Conservation (phyloP, 73 alveolate species). For the Tetrahymena malaccensis region DNA sequence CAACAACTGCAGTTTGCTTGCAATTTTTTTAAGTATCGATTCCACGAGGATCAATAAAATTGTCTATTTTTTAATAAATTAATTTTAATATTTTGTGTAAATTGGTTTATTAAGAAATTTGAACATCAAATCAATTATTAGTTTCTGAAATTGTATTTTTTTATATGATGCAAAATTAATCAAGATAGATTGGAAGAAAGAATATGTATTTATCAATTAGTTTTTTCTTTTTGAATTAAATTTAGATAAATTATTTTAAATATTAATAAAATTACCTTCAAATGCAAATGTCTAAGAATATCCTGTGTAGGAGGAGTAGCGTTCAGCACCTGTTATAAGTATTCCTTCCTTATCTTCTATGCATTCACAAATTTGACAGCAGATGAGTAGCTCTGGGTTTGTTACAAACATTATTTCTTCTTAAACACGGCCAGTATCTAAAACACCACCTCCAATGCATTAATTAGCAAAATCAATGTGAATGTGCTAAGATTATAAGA, state of each 20-base stretch:
- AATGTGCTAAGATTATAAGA: background rate
- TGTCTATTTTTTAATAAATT: slow-evolving; percentile 37
- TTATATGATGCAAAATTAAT: no score
- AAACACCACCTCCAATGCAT: slow-evolving; percentile 78
- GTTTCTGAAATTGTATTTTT: no score
- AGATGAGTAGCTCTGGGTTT: slow-evolving; percentile 60
- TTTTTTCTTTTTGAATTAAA: background rate
- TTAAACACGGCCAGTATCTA: slow-evolving; percentile 61
- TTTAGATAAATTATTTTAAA: background rate
- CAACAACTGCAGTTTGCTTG: slow-evolving; percentile 38
- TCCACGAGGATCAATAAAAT: background rate
- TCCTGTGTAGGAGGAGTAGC: slow-evolving; percentile 60
- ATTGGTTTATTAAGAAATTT: background rate
- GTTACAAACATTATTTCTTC: slow-evolving; percentile 71
- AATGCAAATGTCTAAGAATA: slow-evolving; percentile 41
- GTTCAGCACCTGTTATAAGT: slow-evolving; percentile 56
- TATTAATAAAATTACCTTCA: slow-evolving; percentile 19
- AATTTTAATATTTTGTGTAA: slow-evolving; percentile 31
- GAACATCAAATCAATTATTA: no score
- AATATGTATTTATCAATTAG: background rate
- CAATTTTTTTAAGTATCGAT: slow-evolving; percentile 13
- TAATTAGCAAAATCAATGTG: slow-evolving; percentile 65
- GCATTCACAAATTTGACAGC: slow-evolving; percentile 51
- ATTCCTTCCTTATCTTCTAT: slow-evolving; percentile 68
- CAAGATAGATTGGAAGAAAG: background rate